phyloP scores from a whole-genome alignment of 2,329 filamentous ascomycete species.

The Beauveria caledonica region DNA sequence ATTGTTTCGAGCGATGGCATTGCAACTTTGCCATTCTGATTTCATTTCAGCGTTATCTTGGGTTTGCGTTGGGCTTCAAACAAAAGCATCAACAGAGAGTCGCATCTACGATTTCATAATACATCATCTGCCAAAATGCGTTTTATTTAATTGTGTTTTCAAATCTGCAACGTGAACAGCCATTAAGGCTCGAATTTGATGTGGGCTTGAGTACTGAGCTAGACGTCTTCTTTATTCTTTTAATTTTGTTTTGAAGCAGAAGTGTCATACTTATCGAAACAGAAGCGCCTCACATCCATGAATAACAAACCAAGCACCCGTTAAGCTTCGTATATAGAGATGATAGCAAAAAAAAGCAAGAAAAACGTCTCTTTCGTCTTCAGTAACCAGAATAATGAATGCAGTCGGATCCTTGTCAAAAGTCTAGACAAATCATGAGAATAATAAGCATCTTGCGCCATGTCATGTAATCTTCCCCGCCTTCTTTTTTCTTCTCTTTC shows the following conservation, averaged over 20 bases:
- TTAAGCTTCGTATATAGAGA: neutral
- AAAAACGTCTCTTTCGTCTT: neutral
- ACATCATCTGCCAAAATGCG: neutral
- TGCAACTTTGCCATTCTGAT: neutral
- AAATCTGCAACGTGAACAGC: too few relatives aligned
- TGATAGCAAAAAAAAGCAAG: neutral
- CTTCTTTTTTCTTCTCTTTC: neutral
- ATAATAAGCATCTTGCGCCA: neutral
- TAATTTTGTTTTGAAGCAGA: too few relatives aligned
- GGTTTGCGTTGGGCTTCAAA: neutral
- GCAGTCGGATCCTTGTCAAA: neutral
- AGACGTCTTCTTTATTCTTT: too few relatives aligned
- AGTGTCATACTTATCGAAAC: neutral
- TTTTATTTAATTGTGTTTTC: too few relatives aligned
- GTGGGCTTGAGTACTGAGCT: too few relatives aligned
- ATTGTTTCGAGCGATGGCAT: neutral
- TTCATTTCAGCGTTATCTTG: neutral
- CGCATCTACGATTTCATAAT: neutral
- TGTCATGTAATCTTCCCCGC: neutral
- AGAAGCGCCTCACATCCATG: neutral
- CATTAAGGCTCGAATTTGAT: too few relatives aligned
- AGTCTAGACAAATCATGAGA: neutral
- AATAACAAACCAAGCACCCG: too few relatives aligned
- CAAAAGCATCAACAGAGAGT: neutral
- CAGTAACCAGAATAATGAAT: neutral